Evolutionary conservation across 371 early-diverging fungal genomes (phyloP).

Genomic region (Haplosporangium sp.): DNA sequence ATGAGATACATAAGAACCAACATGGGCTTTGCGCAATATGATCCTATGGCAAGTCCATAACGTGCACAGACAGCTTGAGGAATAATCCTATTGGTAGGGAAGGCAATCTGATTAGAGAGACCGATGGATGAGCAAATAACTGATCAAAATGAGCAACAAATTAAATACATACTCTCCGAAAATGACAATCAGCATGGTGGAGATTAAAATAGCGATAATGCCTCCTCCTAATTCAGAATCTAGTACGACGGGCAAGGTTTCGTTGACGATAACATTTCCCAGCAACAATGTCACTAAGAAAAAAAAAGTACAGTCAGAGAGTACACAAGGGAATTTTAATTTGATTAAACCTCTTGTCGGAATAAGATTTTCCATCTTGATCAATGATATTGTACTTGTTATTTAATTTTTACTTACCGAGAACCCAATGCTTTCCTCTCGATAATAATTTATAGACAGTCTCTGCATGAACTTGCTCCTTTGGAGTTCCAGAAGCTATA

Average conservation of each 20-base stretch:
- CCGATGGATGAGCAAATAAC: not conserved
- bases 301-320: not conserved
- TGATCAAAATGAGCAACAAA: no score
- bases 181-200: slow-evolving; percentile 88
- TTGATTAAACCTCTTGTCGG: no score
- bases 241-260: slow-evolving; percentile 93
- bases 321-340: no score
- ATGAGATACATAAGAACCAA: slow-evolving; percentile 76
- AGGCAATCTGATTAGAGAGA: not conserved
- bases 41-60: slow-evolving; percentile 84
- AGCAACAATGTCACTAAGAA: slow-evolving; percentile 83
- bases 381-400: no score
- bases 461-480: slow-evolving; percentile 74
- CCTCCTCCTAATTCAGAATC: slow-evolving; percentile 83
- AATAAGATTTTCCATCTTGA: no score
- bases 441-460: slow-evolving; percentile 75
- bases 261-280: slow-evolving; percentile 93
- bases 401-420: slow-evolving; percentile 46
- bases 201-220: slow-evolving; percentile 88
- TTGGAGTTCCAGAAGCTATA: slow-evolving; percentile 74
- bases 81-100: slow-evolving; percentile 60
- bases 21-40: slow-evolving; percentile 73
- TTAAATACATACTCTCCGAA: slow-evolving; percentile 83
- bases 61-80: slow-evolving; percentile 73
- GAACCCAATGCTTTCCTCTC: slow-evolving; percentile 84